Percentiles rank a stretch among this genome's conserved stretches.
Evolutionary conservation across 345 rosid species (phyloP).

Genomic region (Brassica juncea): DNA sequence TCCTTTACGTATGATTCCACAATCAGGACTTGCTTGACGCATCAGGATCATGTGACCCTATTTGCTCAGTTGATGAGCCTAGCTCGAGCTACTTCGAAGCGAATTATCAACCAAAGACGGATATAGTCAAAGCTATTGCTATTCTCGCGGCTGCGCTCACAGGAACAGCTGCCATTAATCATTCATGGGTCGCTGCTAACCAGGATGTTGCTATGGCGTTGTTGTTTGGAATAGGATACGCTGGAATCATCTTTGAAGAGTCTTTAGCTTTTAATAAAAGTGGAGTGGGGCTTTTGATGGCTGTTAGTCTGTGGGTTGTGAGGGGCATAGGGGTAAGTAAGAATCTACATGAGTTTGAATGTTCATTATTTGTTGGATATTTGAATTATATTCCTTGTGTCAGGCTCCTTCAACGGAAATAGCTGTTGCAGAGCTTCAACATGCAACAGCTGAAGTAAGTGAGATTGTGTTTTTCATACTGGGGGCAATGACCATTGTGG

Average conservation of each 20-base stretch:
- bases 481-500: constrained; percentile 98
- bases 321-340: constrained; percentile 92
- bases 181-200: constrained; percentile 95
- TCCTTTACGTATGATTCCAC: constrained; percentile 32
- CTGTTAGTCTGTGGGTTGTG: constrained; percentile 91
- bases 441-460: constrained; percentile 93
- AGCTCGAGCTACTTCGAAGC: constrained; percentile 73
- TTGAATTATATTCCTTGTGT: constrained; percentile 33
- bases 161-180: constrained; percentile 84
- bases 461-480: constrained; percentile 95
- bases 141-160: constrained; percentile 74
- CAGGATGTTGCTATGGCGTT: constrained; percentile 98
- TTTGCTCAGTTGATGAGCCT: constrained; percentile 85
- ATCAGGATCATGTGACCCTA: constrained; percentile 78
- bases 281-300: constrained; percentile 95
- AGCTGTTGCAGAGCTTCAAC: constrained; percentile 82
- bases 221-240: constrained; percentile 82
- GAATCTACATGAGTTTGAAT: constrained; percentile 7
- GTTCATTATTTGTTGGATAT: constrained; percentile 9
- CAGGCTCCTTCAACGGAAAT: constrained; percentile 97
- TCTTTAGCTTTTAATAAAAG: constrained; percentile 94
- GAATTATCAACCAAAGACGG: constrained; percentile 80
- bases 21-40: constrained; percentile 54
- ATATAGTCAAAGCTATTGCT: constrained; percentile 73
- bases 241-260: constrained; percentile 89